Evolutionary conservation across 331 rosid species (phyloP).

Genomic region (Telfairia occidentalis): DNA sequence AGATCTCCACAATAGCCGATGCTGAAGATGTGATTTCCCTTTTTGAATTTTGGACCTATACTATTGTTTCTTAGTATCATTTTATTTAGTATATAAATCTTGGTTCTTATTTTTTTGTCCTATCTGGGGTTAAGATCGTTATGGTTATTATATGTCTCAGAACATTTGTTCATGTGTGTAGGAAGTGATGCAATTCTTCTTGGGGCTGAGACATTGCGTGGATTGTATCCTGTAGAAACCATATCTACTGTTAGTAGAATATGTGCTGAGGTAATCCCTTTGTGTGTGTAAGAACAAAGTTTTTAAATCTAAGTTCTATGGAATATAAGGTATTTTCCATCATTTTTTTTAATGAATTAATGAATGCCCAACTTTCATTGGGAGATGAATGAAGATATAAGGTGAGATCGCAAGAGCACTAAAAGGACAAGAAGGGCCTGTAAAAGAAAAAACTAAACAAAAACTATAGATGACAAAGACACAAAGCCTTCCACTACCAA

Average conservation of each 20-base stretch:
- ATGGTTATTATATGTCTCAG: background rate
- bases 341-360: background rate
- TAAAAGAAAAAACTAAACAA: background rate
- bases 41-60: background rate
- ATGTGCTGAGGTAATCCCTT: slow-evolving; percentile 58
- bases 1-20: background rate
- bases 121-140: background rate
- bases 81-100: background rate
- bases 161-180: slow-evolving; percentile 21
- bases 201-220: slow-evolving; percentile 96
- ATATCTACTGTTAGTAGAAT: slow-evolving; percentile 77
- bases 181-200: slow-evolving; percentile 97
- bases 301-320: background rate
- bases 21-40: background rate
- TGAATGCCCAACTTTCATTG: background rate
- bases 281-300: slow-evolving; percentile 5
- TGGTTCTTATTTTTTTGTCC: background rate
- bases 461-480: background rate
- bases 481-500: too few species aligned
- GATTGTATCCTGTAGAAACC: slow-evolving; percentile 82
- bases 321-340: background rate
- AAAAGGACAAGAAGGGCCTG: background rate
- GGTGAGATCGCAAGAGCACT: background rate
- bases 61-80: background rate
- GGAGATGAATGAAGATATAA: background rate